phyloP scores from a whole-genome alignment of 2,329 filamentous ascomycete genomes.

The Hyphodiscus sp. region DNA sequence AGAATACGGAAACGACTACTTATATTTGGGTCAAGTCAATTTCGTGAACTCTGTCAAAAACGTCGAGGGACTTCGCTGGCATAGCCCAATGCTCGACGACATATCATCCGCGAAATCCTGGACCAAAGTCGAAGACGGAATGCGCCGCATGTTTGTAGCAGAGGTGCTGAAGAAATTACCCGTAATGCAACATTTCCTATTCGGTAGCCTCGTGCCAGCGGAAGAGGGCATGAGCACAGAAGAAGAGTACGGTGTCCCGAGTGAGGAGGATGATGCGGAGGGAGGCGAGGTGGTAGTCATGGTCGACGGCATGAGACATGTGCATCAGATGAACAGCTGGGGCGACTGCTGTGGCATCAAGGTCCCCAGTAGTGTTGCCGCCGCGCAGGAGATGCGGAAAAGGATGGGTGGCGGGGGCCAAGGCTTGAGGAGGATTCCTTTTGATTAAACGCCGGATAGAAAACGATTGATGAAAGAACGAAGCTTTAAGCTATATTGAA shows the following conservation, averaged over 20 bases:
- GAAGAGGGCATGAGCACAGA: slow-evolving; percentile 72
- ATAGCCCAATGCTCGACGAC: slow-evolving; percentile 96
- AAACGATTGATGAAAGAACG: background rate
- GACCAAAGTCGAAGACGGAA: slow-evolving; percentile 88
- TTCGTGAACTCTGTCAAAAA: slow-evolving; percentile 98
- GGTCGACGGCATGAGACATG: slow-evolving; percentile 60
- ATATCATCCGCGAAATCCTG: slow-evolving; percentile 87
- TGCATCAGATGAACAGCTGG: slow-evolving; percentile 70
- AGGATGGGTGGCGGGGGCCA: slow-evolving; percentile 51
- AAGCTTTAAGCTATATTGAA: background rate
- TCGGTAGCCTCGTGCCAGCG: slow-evolving; percentile 78
- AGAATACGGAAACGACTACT: slow-evolving; percentile 73
- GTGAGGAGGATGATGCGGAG: slow-evolving; percentile 43
- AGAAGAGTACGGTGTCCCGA: slow-evolving; percentile 40
- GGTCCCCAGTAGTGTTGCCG: slow-evolving; percentile 88
- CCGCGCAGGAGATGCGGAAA: slow-evolving; percentile 83
- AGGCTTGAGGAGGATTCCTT: slow-evolving; percentile 67
- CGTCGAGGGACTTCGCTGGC: slow-evolving; percentile 90
- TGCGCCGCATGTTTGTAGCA: slow-evolving; percentile 93
- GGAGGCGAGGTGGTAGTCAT: slow-evolving; percentile 57
- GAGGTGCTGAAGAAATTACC: slow-evolving; percentile 91
- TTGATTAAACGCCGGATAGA: slow-evolving; percentile 49
- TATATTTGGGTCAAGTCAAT: slow-evolving; percentile 87
- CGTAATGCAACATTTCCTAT: slow-evolving; percentile 98
- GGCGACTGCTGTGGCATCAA: slow-evolving; percentile 98